Evolutionary conservation across 352 stramenopile genomes (phyloP), one percentile per base, ranked within the genome.

Genomic region (Phytopythium boreale): DNA sequence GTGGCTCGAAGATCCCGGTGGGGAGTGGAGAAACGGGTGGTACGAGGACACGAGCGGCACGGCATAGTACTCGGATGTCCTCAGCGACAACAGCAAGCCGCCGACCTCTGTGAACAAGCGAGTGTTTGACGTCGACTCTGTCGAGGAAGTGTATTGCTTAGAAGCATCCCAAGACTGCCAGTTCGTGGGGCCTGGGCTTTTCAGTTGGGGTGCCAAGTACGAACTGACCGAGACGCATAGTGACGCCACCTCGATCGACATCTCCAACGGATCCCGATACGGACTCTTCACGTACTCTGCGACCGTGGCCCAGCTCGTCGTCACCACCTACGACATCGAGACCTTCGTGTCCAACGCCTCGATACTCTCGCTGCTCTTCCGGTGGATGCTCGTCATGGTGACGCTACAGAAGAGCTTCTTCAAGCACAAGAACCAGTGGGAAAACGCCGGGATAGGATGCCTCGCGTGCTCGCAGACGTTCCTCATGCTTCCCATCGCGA

Each of bases 391-490:
- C 7, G 37, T 43, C 22, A 60, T 63, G 44, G 6, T 64, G 2
- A 56, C 62, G 4, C 49, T 68, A 0, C 68, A 75, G 19, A 47
- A 29, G 34, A 47, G 52, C 29, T 47, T 27, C 52, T 46, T 47
- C 3, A 36, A 59, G 9, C 14, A 24, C 27, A 12, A 62, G 6
- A 49, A 36, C 43, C 24, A 1, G 15, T 71, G 65, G 65, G 26
- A 60, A 12, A 63, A 59, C 26, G 61, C 56, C 7, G 59, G 62
- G 0, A 19, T 75, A 14, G 69, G 61, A 4, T 66, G 61, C 15
- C 11, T 75, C 5, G 43, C 64, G 1, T 59, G 61, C 52, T 36
- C 64, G 17, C 53, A 58, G 41, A 70, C 44, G 14, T 70, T 77
- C 37, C 41, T 60, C 6, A 24, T 65, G 10, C 49, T 76, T 7